Percentiles rank a stretch among this genome's conserved stretches.
Conservation (phyloP, 306 rosid genomes). For the Senna tora region DNA sequence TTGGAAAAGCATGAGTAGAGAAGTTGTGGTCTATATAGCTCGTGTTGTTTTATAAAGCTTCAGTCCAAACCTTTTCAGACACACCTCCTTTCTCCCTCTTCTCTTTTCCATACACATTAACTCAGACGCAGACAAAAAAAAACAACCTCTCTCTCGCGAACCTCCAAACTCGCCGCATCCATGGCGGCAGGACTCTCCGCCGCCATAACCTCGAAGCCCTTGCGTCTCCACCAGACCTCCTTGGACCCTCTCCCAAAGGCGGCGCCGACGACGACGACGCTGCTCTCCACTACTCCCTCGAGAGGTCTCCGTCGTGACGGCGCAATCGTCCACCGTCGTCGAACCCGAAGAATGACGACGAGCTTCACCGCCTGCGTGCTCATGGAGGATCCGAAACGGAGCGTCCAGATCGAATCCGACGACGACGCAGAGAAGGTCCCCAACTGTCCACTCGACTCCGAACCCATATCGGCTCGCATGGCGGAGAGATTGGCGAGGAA, state of each 20-base stretch:
- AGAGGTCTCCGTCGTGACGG: slow-evolving; percentile 37
- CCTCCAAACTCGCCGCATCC: slow-evolving; percentile 16
- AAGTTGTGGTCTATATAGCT: slow-evolving; percentile 3
- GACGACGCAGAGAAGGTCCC: slow-evolving; percentile 28
- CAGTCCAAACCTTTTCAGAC: slow-evolving; percentile 1
- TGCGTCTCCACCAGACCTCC: slow-evolving; percentile 49
- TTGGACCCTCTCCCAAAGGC: slow-evolving; percentile 42
- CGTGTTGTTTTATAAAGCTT: neutral
- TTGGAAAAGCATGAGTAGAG: neutral
- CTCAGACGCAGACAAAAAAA: neutral
- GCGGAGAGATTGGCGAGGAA: slow-evolving; percentile 70
- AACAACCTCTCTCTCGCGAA: neutral
- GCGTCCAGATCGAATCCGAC: slow-evolving; percentile 36
- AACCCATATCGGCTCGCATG: slow-evolving; percentile 45
- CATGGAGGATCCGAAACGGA: slow-evolving; percentile 64
- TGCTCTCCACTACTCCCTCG: slow-evolving; percentile 46
- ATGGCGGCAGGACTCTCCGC: slow-evolving; percentile 83
- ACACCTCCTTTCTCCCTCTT: neutral
- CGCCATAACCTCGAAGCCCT: slow-evolving; percentile 56
- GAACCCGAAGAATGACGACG: slow-evolving; percentile 42
- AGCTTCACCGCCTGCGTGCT: slow-evolving; percentile 65
- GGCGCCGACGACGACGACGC: slow-evolving; percentile 37
- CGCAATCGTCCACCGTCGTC: slow-evolving; percentile 4
- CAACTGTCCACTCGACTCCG: slow-evolving; percentile 19
- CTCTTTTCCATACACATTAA: neutral